These are phyloP conservation scores for Hygrocybe coccinea DNA, from an alignment of 768 basidiomycete species.

Conservation along the genomic window DNA sequence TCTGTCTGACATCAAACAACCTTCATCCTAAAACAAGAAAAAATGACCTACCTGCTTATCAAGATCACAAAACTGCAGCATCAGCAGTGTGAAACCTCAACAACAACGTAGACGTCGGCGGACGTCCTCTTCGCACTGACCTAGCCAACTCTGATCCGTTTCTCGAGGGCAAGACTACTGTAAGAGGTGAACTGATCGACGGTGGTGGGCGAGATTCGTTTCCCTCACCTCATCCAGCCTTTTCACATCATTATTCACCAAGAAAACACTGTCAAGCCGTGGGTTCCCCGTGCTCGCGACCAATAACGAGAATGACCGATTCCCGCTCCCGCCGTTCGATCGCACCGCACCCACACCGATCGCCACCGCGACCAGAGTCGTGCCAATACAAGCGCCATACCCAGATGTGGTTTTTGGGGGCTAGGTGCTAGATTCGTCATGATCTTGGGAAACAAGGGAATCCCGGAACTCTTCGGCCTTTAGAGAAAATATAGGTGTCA, in stretches of 20 bases:
- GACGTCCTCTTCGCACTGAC: conserved; percentile 89
- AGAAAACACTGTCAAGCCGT: not conserved
- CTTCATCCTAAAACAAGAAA: conserved; percentile 4
- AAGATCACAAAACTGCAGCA: conserved; percentile 92
- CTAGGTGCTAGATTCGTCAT: not conserved
- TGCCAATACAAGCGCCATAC: conserved; percentile 1
- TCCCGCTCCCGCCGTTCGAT: not conserved
- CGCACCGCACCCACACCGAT: not conserved
- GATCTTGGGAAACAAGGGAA: conserved; percentile 18
- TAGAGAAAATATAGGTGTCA: conserved; percentile 45
- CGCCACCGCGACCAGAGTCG: not conserved
- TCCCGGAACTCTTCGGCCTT: conserved; percentile 49
- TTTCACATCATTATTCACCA: not conserved
- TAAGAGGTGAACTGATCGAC: conserved; percentile 76
- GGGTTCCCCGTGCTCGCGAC: not conserved
- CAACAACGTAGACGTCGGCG: conserved; percentile 88
- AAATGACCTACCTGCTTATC: conserved; percentile 5
- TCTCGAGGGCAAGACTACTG: conserved; percentile 85
- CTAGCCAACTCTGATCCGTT: conserved; percentile 91
- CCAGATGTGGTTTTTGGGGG: not conserved
- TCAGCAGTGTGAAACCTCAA: conserved; percentile 97
- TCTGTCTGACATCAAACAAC: conserved; percentile 37
- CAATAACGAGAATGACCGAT: not conserved
- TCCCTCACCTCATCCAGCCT: not conserved
- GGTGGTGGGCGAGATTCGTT: conserved; percentile 27